These are phyloP conservation scores for Lentithecium fluviatile DNA, from an alignment of 495 filamentous ascomycete species.

Conservation along the genomic window DNA sequence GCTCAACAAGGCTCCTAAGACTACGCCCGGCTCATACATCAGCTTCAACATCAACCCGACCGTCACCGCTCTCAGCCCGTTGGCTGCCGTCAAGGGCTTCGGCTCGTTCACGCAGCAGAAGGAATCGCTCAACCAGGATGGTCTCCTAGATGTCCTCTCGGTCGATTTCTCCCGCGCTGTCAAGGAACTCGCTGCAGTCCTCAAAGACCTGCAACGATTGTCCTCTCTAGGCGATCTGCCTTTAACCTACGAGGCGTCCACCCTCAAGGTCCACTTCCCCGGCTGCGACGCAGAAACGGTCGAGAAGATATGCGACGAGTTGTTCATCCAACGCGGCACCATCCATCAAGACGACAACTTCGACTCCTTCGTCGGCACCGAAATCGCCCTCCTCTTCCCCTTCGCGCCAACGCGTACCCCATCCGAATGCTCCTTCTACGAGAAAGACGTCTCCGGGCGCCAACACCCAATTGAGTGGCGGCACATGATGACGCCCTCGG, in stretches of 20 bases:
- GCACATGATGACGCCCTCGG: constrained; percentile 52
- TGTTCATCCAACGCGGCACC: constrained; percentile 74
- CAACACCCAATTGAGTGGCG: constrained; percentile 52
- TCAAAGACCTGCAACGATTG: constrained; percentile 78
- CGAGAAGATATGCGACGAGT: constrained; percentile 78
- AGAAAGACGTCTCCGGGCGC: constrained; percentile 28
- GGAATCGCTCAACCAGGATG: constrained; percentile 68
- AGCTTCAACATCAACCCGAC: constrained; percentile 87
- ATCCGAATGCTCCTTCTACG: constrained; percentile 40
- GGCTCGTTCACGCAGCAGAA: constrained; percentile 24
- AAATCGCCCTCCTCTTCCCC: constrained; percentile 77
- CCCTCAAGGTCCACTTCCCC: constrained; percentile 80
- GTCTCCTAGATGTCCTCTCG: constrained; percentile 78
- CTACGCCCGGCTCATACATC: constrained; percentile 71
- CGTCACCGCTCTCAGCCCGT: constrained; percentile 73
- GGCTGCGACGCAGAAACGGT: constrained; percentile 86
- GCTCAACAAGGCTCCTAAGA: constrained; percentile 54
- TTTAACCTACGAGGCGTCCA: constrained; percentile 63
- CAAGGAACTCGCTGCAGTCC: constrained; percentile 73
- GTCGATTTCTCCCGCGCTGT: constrained; percentile 86
- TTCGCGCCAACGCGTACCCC: constrained; percentile 65
- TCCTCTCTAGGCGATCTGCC: constrained; percentile 78
- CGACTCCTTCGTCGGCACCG: constrained; percentile 44
- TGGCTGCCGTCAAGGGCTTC: constrained; percentile 47
- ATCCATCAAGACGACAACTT: constrained; percentile 70